These are phyloP conservation scores for Moricandia arvensis DNA, from an alignment of 345 rosid species.

Conservation along the genomic window DNA sequence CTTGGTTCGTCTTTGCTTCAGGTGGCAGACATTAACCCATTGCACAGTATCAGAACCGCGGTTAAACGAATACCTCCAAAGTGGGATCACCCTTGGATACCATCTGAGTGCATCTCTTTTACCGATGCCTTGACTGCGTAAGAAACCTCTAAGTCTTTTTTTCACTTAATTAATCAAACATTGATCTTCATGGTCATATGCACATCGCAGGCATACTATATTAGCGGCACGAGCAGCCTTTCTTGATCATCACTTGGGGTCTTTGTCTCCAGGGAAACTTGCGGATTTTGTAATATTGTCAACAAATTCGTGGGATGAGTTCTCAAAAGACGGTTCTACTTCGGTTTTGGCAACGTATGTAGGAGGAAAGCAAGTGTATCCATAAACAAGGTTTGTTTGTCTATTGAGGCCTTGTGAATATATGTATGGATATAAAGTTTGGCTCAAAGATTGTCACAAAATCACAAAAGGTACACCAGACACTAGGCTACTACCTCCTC, in stretches of 20 bases:
- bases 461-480: too few relatives aligned
- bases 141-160: constrained; percentile 31
- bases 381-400: constrained; percentile 13
- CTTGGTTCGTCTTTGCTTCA: constrained; percentile 28
- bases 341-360: constrained; percentile 65
- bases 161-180: not conserved
- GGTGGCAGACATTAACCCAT: constrained; percentile 71
- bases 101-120: constrained; percentile 68
- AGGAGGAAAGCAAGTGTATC: constrained; percentile 59
- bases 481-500: too few relatives aligned
- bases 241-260: constrained; percentile 73
- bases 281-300: constrained; percentile 81
- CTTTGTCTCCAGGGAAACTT: constrained; percentile 65
- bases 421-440: too few relatives aligned
- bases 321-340: constrained; percentile 51
- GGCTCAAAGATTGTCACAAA: too few relatives aligned
- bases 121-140: constrained; percentile 68
- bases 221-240: constrained; percentile 86
- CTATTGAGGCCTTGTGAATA: not conserved
- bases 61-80: constrained; percentile 74
- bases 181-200: not conserved
- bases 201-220: constrained; percentile 63
- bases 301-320: constrained; percentile 55
- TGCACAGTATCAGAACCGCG: constrained; percentile 63
- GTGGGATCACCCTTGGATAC: constrained; percentile 71